These are phyloP conservation scores for Blastobotrys petasosporus DNA, from an alignment of 1,139 yeast species.

Conservation along the genomic window DNA sequence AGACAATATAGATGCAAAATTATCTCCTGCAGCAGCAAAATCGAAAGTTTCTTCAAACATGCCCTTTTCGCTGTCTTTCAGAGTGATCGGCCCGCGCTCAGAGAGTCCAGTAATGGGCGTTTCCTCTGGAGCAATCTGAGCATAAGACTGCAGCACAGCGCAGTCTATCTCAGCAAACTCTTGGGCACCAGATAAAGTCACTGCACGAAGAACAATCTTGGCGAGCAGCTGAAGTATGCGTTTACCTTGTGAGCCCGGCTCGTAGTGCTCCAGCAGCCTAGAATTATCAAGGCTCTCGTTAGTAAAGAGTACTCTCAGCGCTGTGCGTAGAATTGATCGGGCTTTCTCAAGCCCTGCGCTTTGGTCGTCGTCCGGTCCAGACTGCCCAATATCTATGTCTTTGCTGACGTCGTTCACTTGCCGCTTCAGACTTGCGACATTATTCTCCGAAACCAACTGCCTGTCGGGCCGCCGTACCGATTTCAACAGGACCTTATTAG, in stretches of 20 bases:
- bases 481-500: slow-evolving; percentile 15
- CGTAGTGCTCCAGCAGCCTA: slow-evolving; percentile 18
- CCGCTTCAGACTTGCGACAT: too few relatives aligned
- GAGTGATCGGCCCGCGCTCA: not conserved
- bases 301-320: slow-evolving; percentile 7
- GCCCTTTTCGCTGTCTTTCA: slow-evolving; percentile 16
- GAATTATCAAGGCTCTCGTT: slow-evolving; percentile 7
- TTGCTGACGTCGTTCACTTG: too few relatives aligned
- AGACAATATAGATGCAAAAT: not conserved
- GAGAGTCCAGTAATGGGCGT: not conserved
- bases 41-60: slow-evolving; percentile 21
- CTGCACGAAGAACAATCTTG: slow-evolving; percentile 7
- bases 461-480: slow-evolving; percentile 3
- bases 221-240: not conserved
- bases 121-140: slow-evolving; percentile 6
- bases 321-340: slow-evolving; percentile 3
- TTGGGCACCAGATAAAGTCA: slow-evolving; percentile 14
- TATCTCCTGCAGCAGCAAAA: slow-evolving; percentile 9
- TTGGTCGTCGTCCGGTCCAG: not conserved
- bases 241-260: not conserved
- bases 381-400: too few relatives aligned
- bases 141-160: slow-evolving; percentile 15
- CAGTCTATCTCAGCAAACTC: slow-evolving; percentile 14
- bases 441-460: too few relatives aligned
- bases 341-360: not conserved